phyloP scores from a whole-genome alignment of 2,329 filamentous ascomycete species.

The Ilyonectria destructans region DNA sequence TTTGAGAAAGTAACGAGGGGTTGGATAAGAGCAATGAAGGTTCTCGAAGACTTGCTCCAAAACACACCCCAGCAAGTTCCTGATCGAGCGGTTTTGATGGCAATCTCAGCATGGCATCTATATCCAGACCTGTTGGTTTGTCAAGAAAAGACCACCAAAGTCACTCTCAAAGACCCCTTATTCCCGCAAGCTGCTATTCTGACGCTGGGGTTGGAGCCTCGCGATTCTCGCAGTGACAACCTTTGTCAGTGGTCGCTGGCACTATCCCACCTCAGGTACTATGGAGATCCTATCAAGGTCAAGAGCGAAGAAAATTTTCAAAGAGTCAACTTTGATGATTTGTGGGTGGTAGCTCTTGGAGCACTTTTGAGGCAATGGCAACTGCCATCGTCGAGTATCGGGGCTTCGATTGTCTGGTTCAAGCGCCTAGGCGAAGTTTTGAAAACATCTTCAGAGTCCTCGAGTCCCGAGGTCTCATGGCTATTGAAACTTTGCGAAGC shows the following conservation, averaged over 20 bases:
- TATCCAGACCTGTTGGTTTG: constrained; percentile 30
- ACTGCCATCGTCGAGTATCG: constrained; percentile 18
- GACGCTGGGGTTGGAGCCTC: constrained; percentile 14
- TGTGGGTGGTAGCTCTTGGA: constrained; percentile 27
- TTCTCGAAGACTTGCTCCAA: constrained; percentile 26
- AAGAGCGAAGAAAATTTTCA: constrained; percentile 22
- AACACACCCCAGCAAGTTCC: constrained; percentile 24
- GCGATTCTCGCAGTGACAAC: constrained; percentile 12
- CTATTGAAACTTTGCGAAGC: constrained; percentile 12
- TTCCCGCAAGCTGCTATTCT: constrained; percentile 13
- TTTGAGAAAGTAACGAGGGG: constrained; percentile 23
- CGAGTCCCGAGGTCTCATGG: constrained; percentile 18
- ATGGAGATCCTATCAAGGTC: constrained; percentile 28
- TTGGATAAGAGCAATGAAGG: constrained; percentile 28
- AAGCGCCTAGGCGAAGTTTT: constrained; percentile 9
- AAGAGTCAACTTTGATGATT: constrained; percentile 18
- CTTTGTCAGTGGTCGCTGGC: constrained; percentile 30
- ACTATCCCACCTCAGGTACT: constrained; percentile 29
- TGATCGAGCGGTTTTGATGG: constrained; percentile 29
- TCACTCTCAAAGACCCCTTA: not conserved
- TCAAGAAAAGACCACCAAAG: constrained; percentile 25
- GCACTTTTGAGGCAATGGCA: constrained; percentile 27
- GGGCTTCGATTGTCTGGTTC: constrained; percentile 13
- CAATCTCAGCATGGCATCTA: constrained; percentile 33
- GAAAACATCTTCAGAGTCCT: constrained; percentile 9